Percentiles rank a stretch among this genome's conserved stretches.
phyloP scores from a whole-genome alignment of 2,329 filamentous ascomycete species.

The Teratosphaeria nubilosa region DNA sequence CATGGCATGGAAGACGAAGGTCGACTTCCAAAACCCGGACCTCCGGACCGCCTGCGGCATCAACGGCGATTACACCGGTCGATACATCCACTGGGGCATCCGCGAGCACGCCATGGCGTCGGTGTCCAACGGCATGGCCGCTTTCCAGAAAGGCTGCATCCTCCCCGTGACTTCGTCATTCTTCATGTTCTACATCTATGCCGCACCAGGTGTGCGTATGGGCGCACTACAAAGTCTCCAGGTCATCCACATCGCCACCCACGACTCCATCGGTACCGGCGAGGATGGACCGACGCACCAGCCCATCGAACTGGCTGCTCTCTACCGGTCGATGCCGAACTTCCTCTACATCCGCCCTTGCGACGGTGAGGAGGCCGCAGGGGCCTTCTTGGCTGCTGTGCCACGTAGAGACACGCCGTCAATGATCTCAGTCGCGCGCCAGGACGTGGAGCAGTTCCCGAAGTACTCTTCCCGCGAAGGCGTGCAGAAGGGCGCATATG shows the following conservation, averaged over 20 bases:
- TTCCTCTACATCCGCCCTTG: slow-evolving; percentile 29
- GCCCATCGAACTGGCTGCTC: slow-evolving; percentile 94
- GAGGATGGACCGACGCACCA: slow-evolving; percentile 98
- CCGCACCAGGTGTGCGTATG: slow-evolving; percentile 29
- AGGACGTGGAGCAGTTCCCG: slow-evolving; percentile 31
- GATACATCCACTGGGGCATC: slow-evolving; percentile 49
- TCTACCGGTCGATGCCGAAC: slow-evolving; percentile 78
- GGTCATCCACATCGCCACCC: slow-evolving; percentile 48
- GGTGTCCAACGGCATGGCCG: slow-evolving; percentile 35
- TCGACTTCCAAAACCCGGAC: slow-evolving; percentile 39
- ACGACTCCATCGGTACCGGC: slow-evolving; percentile 98
- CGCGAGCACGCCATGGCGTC: slow-evolving; percentile 53
- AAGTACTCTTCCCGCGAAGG: slow-evolving; percentile 27
- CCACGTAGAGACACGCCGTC: slow-evolving; percentile 29
- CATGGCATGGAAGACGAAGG: slow-evolving; percentile 34
- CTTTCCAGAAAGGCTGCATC: slow-evolving; percentile 27
- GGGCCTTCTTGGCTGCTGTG: slow-evolving; percentile 33
- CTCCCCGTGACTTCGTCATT: slow-evolving; percentile 28
- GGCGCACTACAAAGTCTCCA: slow-evolving; percentile 28
- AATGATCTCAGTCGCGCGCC: slow-evolving; percentile 37
- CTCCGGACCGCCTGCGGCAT: slow-evolving; percentile 33
- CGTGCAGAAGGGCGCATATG: slow-evolving; percentile 33
- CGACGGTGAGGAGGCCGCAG: slow-evolving; percentile 30
- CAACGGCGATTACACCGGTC: slow-evolving; percentile 43
- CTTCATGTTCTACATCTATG: slow-evolving; percentile 34